These are phyloP conservation scores for Boletus rufocinnamomeus DNA, from an alignment of 768 basidiomycete genomes.

Conservation along the genomic window DNA sequence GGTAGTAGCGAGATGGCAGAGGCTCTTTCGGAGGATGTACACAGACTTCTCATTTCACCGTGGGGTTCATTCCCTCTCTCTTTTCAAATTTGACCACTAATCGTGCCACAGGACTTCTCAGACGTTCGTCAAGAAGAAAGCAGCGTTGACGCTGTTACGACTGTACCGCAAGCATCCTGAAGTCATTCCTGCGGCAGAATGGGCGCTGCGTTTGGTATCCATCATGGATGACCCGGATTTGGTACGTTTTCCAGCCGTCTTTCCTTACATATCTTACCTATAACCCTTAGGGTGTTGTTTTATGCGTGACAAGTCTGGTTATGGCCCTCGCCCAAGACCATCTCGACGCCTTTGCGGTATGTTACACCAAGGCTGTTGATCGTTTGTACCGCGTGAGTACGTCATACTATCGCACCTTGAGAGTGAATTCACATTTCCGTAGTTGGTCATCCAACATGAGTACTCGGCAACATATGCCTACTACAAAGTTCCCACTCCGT, in stretches of 20 bases:
- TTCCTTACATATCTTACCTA: constrained; percentile 1
- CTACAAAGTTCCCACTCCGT: constrained; percentile 96
- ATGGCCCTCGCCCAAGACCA: constrained; percentile 95
- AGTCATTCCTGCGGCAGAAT: constrained; percentile 90
- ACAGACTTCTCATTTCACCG: constrained; percentile 93
- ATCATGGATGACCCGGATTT: constrained; percentile 95
- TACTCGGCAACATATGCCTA: constrained; percentile 90
- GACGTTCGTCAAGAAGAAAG: constrained; percentile 97
- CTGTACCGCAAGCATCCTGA: constrained; percentile 96
- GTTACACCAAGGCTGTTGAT: constrained; percentile 94
- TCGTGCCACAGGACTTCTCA: constrained; percentile 73
- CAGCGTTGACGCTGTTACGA: constrained; percentile 88
- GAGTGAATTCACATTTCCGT: constrained; percentile 9
- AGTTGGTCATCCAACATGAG: constrained; percentile 92
- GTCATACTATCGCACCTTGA: constrained; percentile 1
- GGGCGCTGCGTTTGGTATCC: constrained; percentile 92
- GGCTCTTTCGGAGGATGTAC: constrained; percentile 89
- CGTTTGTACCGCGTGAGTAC: constrained; percentile 72
- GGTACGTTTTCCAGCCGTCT: constrained; percentile 42
- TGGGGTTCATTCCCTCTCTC: constrained; percentile 39
- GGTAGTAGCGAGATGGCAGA: constrained; percentile 99
- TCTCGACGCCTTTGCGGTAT: constrained; percentile 86
- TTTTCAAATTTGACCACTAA: constrained; percentile 16
- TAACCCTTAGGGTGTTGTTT: constrained; percentile 76
- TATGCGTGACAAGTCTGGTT: constrained; percentile 91